A percentile compares a stretch with the other conserved stretches of the same genome.
These are phyloP conservation scores for Chalciporus pseudorubinellus DNA, from an alignment of 768 basidiomycete species.

Conservation along the genomic window DNA sequence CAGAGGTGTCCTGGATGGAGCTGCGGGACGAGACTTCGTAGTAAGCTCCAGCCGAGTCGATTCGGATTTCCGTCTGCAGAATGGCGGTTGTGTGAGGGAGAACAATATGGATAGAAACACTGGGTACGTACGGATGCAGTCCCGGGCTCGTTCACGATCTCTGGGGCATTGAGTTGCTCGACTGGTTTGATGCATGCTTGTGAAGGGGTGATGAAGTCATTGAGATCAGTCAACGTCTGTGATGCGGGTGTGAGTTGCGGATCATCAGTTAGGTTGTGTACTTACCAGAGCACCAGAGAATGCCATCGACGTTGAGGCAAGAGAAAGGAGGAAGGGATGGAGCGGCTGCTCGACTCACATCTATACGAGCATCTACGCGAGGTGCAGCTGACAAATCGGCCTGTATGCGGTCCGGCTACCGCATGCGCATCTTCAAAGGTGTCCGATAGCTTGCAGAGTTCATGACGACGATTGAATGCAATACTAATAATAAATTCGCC, in stretches of 20 bases:
- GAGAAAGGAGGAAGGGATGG: not conserved
- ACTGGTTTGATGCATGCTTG: slow-evolving; percentile 99
- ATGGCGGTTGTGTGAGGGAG: not conserved
- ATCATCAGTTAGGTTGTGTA: not conserved
- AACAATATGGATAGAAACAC: not conserved
- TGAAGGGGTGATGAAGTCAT: slow-evolving; percentile 95
- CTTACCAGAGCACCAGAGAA: slow-evolving; percentile 85
- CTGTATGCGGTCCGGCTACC: not conserved
- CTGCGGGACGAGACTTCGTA: slow-evolving; percentile 66
- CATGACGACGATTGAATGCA: too few relatives aligned
- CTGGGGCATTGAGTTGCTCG: slow-evolving; percentile 45
- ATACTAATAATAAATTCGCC: not conserved
- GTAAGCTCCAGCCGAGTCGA: slow-evolving; percentile 83
- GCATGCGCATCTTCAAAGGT: too few relatives aligned
- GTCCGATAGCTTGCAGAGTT: not conserved
- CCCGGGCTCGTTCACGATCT: slow-evolving; percentile 39
- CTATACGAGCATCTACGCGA: not conserved
- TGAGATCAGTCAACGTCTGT: slow-evolving; percentile 89
- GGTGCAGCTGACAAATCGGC: not conserved
- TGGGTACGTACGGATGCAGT: slow-evolving; percentile 41
- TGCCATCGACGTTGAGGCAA: slow-evolving; percentile 51
- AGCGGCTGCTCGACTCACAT: not conserved
- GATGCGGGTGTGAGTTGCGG: slow-evolving; percentile 8
- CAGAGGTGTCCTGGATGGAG: slow-evolving; percentile 12
- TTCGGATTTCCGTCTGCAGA: slow-evolving; percentile 83